Conservation (phyloP, 169 alveolate genomes). For the Plasmodium relictum region DNA sequence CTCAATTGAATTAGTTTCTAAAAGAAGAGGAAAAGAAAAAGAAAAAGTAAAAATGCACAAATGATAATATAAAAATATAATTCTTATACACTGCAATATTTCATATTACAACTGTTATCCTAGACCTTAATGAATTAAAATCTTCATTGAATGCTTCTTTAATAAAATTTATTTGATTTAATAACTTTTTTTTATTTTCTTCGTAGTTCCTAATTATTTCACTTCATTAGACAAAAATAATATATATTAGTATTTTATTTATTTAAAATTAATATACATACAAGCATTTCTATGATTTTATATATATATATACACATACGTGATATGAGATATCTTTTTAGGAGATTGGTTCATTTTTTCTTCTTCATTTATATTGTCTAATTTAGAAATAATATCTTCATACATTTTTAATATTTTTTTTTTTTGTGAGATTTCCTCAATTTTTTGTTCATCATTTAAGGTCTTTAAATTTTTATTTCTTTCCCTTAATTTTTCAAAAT, state of each 20-base stretch:
- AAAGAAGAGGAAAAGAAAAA: background rate
- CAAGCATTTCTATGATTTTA: background rate
- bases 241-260: background rate
- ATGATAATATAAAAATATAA: background rate
- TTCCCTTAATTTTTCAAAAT: conserved; percentile 28
- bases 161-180: conserved; percentile 45
- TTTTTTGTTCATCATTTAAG: conserved; percentile 41
- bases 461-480: conserved; percentile 32
- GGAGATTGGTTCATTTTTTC: background rate
- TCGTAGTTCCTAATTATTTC: conserved; percentile 41
- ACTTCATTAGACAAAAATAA: conserved; percentile 5
- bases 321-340: conserved; percentile 18
- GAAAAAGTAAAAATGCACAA: background rate
- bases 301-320: conserved; percentile 5
- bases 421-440: conserved; percentile 53
- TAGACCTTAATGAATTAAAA: conserved; percentile 5
- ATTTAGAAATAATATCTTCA: conserved; percentile 22
- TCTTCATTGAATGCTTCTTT: conserved; percentile 59
- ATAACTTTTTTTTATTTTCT: conserved; percentile 41
- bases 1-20: conserved; percentile 21
- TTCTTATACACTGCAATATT: background rate
- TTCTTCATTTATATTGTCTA: conserved; percentile 14
- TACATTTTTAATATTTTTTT: conserved; percentile 66
- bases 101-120: conserved; percentile 22
- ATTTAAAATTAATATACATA: background rate